A percentile compares a stretch with the other conserved stretches of the same genome.
Conservation (phyloP, 1,139 yeast genomes). For the Taphrina pruni region DNA sequence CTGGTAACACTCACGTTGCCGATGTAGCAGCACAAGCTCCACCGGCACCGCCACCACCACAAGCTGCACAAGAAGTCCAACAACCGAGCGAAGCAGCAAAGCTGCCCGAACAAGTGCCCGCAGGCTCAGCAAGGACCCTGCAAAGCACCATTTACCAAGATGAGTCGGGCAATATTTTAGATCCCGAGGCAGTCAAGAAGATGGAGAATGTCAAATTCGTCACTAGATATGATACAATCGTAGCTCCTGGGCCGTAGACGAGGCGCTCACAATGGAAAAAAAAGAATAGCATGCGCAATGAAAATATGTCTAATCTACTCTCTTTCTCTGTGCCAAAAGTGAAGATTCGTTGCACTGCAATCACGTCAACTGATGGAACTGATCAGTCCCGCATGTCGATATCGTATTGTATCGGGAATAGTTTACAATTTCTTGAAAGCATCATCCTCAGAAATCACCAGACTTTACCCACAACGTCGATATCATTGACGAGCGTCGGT, state of each 20-base stretch:
- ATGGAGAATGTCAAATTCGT: conserved; percentile 38
- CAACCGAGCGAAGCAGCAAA: conserved; percentile 18
- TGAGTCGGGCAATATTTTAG: conserved; percentile 34
- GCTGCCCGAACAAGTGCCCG: conserved; percentile 4
- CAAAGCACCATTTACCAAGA: conserved; percentile 38
- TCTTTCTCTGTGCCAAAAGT: not conserved
- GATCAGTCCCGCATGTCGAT: conserved; percentile 1
- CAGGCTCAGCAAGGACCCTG: conserved; percentile 7
- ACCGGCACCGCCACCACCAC: conserved; percentile 12
- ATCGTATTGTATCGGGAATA: not conserved
- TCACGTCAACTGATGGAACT: not conserved
- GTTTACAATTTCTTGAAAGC: conserved; percentile 8
- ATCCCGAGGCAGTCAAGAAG: conserved; percentile 38
- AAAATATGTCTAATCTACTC: too few relatives aligned
- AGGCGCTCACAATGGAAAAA: not conserved
- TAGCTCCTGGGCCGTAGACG: conserved; percentile 1
- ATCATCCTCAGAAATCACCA: not conserved
- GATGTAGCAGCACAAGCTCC: conserved; percentile 1
- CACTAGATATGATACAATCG: conserved; percentile 38
- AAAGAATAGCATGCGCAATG: too few relatives aligned
- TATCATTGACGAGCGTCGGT: too few relatives aligned
- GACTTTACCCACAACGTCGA: not conserved
- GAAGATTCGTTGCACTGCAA: not conserved
- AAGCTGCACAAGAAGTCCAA: conserved; percentile 6
- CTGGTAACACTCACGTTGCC: conserved; percentile 15